These are phyloP conservation scores for Colletotrichum sp. DNA, from an alignment of 2,329 filamentous ascomycete species.

Conservation along the genomic window DNA sequence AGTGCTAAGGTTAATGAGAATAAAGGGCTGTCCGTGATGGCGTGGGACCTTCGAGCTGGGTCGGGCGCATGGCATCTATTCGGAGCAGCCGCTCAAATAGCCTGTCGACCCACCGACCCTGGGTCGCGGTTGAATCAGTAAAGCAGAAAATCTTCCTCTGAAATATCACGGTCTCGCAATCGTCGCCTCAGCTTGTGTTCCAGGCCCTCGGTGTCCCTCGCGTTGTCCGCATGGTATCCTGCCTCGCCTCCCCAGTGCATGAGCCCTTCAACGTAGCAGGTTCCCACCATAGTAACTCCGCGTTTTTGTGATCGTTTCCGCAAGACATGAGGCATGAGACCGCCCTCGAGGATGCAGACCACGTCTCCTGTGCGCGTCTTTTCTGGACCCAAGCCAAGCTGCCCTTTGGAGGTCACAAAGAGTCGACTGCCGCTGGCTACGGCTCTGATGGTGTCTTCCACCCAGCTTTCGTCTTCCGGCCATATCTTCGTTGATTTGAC, in stretches of 20 bases:
- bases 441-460: not conserved
- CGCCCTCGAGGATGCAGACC: not conserved
- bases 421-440: not conserved
- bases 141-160: not conserved
- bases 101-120: not conserved
- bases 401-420: not conserved
- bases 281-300: not conserved
- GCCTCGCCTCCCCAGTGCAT: not conserved
- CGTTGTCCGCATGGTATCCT: not conserved
- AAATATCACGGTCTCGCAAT: not conserved
- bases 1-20: not conserved
- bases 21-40: not conserved
- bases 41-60: not conserved
- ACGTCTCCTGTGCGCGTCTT: not conserved
- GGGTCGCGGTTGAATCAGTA: not conserved
- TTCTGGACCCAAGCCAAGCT: not conserved
- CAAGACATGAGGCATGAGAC: constrained; percentile 1
- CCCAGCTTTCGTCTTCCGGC: not conserved
- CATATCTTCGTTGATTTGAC: not conserved
- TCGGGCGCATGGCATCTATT: not conserved
- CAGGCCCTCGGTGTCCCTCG: not conserved
- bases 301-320: not conserved
- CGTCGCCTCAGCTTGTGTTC: not conserved
- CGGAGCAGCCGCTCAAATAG: not conserved
- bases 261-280: not conserved